Conservation (phyloP, 2,329 filamentous ascomycete species). For the Blastomyces silverae region DNA sequence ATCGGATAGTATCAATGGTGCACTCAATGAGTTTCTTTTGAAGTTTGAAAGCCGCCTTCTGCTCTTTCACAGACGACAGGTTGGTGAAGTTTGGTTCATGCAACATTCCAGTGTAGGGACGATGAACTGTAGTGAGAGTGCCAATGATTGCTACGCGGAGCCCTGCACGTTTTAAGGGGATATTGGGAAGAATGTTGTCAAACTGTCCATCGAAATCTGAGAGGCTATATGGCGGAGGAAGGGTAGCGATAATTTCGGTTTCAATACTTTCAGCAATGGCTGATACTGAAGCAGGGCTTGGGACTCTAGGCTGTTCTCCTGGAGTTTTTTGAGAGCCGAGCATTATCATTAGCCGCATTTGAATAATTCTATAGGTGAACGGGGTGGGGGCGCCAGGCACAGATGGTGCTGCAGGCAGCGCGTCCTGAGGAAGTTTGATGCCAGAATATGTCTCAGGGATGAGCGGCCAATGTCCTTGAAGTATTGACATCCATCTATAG, state of each 20-base stretch:
- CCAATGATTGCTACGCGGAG: not conserved
- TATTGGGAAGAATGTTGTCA: constrained; percentile 5
- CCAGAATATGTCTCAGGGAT: not conserved
- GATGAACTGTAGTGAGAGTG: not conserved
- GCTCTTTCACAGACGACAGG: constrained; percentile 7
- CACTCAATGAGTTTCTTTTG: constrained; percentile 11
- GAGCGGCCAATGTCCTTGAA: constrained; percentile 9
- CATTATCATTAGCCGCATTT: constrained; percentile 2
- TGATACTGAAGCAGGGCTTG: not conserved
- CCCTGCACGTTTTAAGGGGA: constrained; percentile 2
- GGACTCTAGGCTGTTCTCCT: constrained; percentile 4
- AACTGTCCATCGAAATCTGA: constrained; percentile 10
- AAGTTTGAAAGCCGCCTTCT: constrained; percentile 6
- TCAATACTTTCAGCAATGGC: constrained; percentile 2
- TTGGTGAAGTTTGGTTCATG: constrained; percentile 11
- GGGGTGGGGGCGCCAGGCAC: constrained; percentile 9
- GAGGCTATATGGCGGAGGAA: constrained; percentile 4
- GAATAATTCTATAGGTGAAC: constrained; percentile 12
- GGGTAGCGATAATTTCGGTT: constrained; percentile 5
- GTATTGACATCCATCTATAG: constrained; percentile 5
- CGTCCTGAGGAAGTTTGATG: constrained; percentile 8
- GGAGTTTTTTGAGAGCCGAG: not conserved
- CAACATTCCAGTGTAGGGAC: not conserved
- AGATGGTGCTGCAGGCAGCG: constrained; percentile 4
- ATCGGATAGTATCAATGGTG: not conserved